phyloP scores from a whole-genome alignment of 306 rosid species.

The Luffa acutangula region DNA sequence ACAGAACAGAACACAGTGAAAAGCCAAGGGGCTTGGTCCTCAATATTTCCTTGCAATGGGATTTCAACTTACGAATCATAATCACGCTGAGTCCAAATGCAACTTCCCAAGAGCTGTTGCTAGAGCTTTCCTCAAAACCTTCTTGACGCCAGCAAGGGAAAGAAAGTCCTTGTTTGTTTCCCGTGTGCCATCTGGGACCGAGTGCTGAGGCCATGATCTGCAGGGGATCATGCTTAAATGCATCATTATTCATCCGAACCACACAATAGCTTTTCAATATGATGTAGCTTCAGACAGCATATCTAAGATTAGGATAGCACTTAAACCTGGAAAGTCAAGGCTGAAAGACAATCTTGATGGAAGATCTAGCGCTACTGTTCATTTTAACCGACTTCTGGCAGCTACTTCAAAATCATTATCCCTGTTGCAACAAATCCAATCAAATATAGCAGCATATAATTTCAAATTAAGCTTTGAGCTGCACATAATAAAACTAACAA shows the following conservation, averaged over 20 bases:
- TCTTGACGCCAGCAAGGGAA: neutral
- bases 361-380: neutral
- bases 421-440: neutral
- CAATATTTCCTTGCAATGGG: neutral
- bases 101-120: neutral
- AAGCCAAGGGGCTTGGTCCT: slow-evolving; percentile 2
- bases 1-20: neutral
- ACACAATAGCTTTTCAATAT: neutral
- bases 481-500: neutral
- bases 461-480: neutral
- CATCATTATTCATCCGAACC: neutral
- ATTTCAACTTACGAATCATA: neutral
- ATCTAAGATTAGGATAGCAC: neutral
- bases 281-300: neutral
- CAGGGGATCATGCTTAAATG: neutral
- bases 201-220: neutral
- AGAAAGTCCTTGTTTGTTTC: neutral
- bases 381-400: neutral
- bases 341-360: neutral
- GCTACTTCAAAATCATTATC: neutral
- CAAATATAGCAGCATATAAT: neutral
- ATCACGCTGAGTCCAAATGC: neutral
- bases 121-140: neutral
- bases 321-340: neutral
- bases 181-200: neutral